These are phyloP conservation scores for Neurospora sp. DNA, from an alignment of 495 filamentous ascomycete genomes.

Conservation along the genomic window DNA sequence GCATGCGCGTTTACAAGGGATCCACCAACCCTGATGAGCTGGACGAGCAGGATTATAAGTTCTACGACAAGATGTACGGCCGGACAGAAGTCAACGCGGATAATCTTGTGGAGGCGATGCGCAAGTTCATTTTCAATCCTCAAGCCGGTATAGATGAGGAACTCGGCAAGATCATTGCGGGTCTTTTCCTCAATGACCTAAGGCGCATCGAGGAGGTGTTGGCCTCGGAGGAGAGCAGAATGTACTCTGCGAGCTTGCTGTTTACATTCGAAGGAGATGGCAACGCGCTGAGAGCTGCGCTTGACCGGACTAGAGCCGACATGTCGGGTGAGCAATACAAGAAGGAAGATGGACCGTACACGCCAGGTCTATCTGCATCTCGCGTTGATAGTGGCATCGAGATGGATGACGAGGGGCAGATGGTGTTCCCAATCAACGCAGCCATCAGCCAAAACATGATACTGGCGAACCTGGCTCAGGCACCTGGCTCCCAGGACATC, in stretches of 20 bases:
- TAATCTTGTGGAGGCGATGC: conserved; percentile 66
- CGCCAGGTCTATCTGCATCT: conserved; percentile 8
- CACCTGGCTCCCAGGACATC: neutral
- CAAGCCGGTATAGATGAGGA: conserved; percentile 46
- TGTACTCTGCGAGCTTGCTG: conserved; percentile 86
- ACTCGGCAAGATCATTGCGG: conserved; percentile 45
- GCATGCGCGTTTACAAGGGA: conserved; percentile 87
- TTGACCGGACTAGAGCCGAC: conserved; percentile 48
- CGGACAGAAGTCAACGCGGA: conserved; percentile 52
- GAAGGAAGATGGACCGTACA: neutral
- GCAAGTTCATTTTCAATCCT: conserved; percentile 59
- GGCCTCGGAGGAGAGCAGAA: conserved; percentile 71
- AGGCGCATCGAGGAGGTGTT: conserved; percentile 52
- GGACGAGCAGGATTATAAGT: conserved; percentile 46
- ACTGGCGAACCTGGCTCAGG: neutral
- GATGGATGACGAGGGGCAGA: conserved; percentile 27
- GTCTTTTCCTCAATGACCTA: conserved; percentile 58
- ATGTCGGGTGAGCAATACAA: conserved; percentile 13
- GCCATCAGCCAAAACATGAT: neutral
- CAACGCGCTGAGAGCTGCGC: conserved; percentile 51
- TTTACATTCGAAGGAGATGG: conserved; percentile 90
- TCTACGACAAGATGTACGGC: conserved; percentile 85
- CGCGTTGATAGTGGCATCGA: conserved; percentile 37
- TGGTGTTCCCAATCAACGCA: conserved; percentile 4
- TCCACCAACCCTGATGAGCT: conserved; percentile 33